Evolutionary conservation across 2,329 filamentous ascomycete species (phyloP).

Genomic region (Nectriaceae sp.): DNA sequence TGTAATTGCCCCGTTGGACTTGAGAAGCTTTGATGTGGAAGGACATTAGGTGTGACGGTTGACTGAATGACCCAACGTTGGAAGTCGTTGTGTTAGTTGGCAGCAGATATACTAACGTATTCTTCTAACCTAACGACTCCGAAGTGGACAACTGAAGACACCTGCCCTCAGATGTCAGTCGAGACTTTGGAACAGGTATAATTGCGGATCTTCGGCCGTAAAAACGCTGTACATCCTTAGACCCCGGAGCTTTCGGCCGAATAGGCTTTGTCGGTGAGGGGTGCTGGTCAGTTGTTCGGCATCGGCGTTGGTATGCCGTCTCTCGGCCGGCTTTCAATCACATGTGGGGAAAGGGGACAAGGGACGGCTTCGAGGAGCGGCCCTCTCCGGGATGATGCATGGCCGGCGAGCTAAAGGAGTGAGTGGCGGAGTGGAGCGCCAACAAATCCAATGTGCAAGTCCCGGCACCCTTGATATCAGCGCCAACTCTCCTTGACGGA

Average conservation of each 20-base stretch:
- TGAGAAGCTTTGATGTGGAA: background rate
- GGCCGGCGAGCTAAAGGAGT: background rate
- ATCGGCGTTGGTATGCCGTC: background rate
- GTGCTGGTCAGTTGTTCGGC: background rate
- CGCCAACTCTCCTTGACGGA: too few relatives aligned
- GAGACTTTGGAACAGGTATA: background rate
- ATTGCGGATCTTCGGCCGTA: background rate
- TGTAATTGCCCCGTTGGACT: background rate
- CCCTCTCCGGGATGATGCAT: background rate
- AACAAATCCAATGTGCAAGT: too few relatives aligned
- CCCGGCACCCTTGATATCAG: background rate
- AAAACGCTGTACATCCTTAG: background rate
- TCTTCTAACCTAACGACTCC: background rate
- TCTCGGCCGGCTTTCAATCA: conserved; percentile 6
- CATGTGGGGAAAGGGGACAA: conserved; percentile 3
- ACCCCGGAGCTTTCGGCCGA: conserved; percentile 5
- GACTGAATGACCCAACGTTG: too few relatives aligned
- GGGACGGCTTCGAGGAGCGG: background rate
- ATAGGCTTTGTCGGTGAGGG: conserved; percentile 8
- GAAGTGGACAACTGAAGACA: background rate
- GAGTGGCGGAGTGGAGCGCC: background rate
- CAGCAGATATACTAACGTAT: background rate
- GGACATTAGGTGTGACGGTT: too few relatives aligned
- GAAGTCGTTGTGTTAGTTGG: too few relatives aligned
- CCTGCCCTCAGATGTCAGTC: background rate